Evolutionary conservation across 805 yeast genomes (phyloP).

Genomic region (Clavispora vitiphila): DNA sequence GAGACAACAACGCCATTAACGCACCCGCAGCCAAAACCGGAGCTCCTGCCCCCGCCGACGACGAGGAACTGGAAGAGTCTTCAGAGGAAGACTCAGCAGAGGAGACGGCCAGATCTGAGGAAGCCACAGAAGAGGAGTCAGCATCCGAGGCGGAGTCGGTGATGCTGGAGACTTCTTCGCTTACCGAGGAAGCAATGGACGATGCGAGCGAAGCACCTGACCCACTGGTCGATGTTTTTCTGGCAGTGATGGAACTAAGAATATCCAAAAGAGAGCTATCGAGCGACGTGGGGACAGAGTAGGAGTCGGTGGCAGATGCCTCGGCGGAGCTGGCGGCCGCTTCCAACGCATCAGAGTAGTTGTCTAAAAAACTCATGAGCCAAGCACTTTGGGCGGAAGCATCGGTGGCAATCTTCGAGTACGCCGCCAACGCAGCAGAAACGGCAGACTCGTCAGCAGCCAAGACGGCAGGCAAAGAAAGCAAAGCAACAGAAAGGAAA

Average conservation of each 20-base stretch:
- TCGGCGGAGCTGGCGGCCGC: neutral
- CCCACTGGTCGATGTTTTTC: neutral
- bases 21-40: conserved; percentile 3
- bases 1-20: conserved; percentile 2
- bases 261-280: neutral
- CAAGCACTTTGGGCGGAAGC: neutral
- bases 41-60: neutral
- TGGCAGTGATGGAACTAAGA: neutral
- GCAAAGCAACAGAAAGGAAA: neutral
- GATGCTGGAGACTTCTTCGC: neutral
- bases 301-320: neutral
- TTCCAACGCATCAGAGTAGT: neutral
- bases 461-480: neutral
- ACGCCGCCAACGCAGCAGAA: neutral
- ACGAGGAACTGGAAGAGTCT: neutral
- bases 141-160: neutral
- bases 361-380: neutral
- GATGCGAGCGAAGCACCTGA: neutral
- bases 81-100: neutral
- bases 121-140: neutral
- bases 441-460: neutral
- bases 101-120: too few species aligned
- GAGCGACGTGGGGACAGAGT: neutral
- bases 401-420: neutral
- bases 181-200: neutral